Percentiles rank a stretch among this genome's conserved stretches.
Conservation (phyloP, 305 asterid species). For the Fraxinus nigra region DNA sequence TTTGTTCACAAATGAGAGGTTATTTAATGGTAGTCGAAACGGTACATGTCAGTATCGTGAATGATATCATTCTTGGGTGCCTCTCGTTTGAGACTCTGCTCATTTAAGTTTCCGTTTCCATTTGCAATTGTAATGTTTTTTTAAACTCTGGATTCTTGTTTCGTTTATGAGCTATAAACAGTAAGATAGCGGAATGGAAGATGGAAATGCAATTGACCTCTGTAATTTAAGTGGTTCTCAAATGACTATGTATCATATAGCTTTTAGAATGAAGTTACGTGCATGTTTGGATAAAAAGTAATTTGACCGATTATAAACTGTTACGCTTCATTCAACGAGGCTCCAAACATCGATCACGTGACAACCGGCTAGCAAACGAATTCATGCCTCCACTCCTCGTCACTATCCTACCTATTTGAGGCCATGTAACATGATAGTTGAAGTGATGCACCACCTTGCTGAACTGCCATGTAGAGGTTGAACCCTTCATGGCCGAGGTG, state of each 20-base stretch:
- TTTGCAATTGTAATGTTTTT: background rate
- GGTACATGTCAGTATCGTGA: background rate
- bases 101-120: background rate
- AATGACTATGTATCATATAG: background rate
- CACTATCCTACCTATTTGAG: no score
- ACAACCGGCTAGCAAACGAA: no score
- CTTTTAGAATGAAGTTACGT: background rate
- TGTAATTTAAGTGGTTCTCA: background rate
- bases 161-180: background rate
- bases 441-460: no score
- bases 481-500: background rate
- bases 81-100: constrained; percentile 3
- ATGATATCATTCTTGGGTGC: background rate
- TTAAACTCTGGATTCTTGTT: background rate
- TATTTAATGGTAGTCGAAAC: background rate
- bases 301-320: no score
- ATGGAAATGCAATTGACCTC: background rate
- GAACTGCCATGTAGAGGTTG: background rate
- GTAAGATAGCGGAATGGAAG: background rate
- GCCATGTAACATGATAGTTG: no score
- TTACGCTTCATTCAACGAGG: no score
- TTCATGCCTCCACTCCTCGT: no score
- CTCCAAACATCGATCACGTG: no score
- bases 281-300: background rate
- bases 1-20: background rate